Base-by-base conservation (phyloP, 495 filamentous ascomycete species). In the Penicillium argentinense region DNA sequence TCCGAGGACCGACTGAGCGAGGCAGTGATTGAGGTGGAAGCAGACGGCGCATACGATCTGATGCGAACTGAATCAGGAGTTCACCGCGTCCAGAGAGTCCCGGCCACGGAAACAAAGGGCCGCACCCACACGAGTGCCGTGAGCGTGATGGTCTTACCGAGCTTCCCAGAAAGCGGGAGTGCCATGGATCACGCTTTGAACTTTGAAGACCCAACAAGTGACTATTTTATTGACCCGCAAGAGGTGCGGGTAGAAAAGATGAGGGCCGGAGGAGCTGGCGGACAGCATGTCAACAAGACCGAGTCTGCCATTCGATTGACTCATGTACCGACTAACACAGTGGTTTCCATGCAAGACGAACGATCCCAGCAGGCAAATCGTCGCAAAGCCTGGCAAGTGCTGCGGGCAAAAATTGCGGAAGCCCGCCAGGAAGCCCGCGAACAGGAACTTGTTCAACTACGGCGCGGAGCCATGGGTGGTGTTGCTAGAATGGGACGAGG, bases 231-330 rank as follows among this genome's bases (percentile, higher is more conserved):
- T 45, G 83, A 92, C 66, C 82, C 88, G 8, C 78, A 83, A 51
- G 92, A 97, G 48, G 95, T 98, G 26, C 77, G 82, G 29, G 76
- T 80, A 7, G 95, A 98, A 58, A 86, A 88, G 54, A 96, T 97
- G 91, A 81, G 91, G 22, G 89, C 93, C 1, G 75, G 87, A 39
- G 93, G 93, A 22, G 91, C 93, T 2, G 93, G 93, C 13, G 93
- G 93, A 5, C 93, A 98, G 71, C 95, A 97, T 63, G 93, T 98
- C 61, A 98, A 98, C 67, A 97, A 88, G 52, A 98, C 93, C 2
- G 95, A 97, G 66, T 96, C 90, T 25, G 93, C 93, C 13, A 88
- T 98, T 50, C 85, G 93, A 13, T 74, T 98, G 44, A 96, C 91
- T 9, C 95, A 98, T 77, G 75, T 89, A 9, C 95, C 93, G 8